phyloP scores from a whole-genome alignment of 371 early-diverging fungal genomes.

The Parasitella parasitica region DNA sequence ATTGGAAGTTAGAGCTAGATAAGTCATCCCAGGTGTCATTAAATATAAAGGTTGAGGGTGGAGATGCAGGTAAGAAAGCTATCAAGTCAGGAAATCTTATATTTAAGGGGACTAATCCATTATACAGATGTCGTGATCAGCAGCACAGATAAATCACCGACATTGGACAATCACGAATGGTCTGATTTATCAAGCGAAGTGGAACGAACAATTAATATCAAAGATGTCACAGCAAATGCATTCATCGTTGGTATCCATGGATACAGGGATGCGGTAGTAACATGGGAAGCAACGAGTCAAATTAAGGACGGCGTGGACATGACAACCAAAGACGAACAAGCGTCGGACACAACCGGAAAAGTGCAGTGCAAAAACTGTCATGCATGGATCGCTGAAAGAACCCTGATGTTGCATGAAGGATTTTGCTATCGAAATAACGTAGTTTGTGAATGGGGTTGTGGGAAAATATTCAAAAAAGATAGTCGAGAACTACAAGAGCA shows the following conservation, averaged over 20 bases:
- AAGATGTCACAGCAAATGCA: background rate
- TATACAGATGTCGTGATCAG: constrained; percentile 37
- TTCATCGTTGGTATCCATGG: constrained; percentile 50
- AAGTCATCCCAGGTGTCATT: background rate
- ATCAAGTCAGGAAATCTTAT: too few species aligned
- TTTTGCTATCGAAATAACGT: constrained; percentile 82
- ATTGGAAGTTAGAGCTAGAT: constrained; percentile 31
- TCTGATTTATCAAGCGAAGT: constrained; percentile 29
- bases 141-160: constrained; percentile 24
- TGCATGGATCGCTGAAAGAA: constrained; percentile 61
- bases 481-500: constrained; percentile 65
- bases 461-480: constrained; percentile 64
- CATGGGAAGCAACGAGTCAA: constrained; percentile 26
- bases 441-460: constrained; percentile 64
- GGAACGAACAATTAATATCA: constrained; percentile 19
- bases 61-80: constrained; percentile 52
- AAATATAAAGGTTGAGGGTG: constrained; percentile 18
- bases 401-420: constrained; percentile 66
- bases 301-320: background rate
- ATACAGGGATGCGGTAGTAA: constrained; percentile 16
- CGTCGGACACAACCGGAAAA: constrained; percentile 33
- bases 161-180: constrained; percentile 40
- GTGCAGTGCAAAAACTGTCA: constrained; percentile 75
- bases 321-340: background rate
- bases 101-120: too few species aligned